phyloP scores from a whole-genome alignment of 2,329 filamentous ascomycete species.

The Scorias spongiosa region DNA sequence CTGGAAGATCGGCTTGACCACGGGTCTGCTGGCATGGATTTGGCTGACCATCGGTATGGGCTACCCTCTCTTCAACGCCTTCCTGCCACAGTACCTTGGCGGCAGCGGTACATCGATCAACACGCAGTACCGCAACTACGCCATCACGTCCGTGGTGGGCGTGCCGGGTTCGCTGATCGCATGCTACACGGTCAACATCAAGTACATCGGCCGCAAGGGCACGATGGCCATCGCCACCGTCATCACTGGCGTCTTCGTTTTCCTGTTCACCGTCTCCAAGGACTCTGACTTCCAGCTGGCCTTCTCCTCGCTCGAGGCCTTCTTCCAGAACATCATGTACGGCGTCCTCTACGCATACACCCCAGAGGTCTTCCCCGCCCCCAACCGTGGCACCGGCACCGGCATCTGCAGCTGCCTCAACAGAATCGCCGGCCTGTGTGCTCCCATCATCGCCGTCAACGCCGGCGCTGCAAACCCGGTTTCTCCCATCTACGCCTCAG shows the following conservation, averaged over 20 bases:
- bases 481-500: constrained; percentile 28
- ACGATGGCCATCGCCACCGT: constrained; percentile 55
- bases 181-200: constrained; percentile 56
- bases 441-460: constrained; percentile 48
- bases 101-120: constrained; percentile 19
- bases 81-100: constrained; percentile 73
- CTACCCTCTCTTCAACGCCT: constrained; percentile 79
- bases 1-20: constrained; percentile 33
- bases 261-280: constrained; percentile 46
- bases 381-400: constrained; percentile 55
- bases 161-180: constrained; percentile 64
- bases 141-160: constrained; percentile 62
- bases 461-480: constrained; percentile 23
- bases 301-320: constrained; percentile 54
- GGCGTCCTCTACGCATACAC: constrained; percentile 64
- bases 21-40: constrained; percentile 53
- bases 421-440: constrained; percentile 49
- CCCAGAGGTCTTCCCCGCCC: constrained; percentile 60
- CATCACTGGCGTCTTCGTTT: constrained; percentile 53
- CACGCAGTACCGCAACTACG: constrained; percentile 58
- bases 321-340: constrained; percentile 61
- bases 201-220: constrained; percentile 56
- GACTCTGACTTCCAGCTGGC: constrained; percentile 44
- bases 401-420: constrained; percentile 61
- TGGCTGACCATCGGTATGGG: constrained; percentile 76